These are phyloP conservation scores for Aspergillus campestris DNA, from an alignment of 495 filamentous ascomycete species.

Conservation along the genomic window DNA sequence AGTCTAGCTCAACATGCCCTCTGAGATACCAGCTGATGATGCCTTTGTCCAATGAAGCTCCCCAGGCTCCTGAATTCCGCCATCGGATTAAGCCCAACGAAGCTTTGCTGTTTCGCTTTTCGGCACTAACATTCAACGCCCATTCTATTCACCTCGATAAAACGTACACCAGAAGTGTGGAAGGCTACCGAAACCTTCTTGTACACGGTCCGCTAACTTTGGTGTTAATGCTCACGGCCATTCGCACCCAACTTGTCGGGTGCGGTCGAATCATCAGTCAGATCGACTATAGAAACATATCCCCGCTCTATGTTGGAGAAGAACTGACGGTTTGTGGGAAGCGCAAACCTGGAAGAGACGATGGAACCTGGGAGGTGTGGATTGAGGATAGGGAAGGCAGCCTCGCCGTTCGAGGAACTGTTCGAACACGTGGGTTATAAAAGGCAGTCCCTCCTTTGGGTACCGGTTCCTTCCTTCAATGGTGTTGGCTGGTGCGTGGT, in stretches of 20 bases:
- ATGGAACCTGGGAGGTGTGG: constrained; percentile 53
- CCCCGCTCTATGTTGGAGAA: constrained; percentile 70
- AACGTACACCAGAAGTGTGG: constrained; percentile 55
- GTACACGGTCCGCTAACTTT: constrained; percentile 84
- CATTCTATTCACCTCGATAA: constrained; percentile 80
- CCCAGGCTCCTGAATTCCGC: constrained; percentile 44
- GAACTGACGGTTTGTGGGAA: constrained; percentile 50
- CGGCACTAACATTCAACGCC: constrained; percentile 77
- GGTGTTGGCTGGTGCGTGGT: too few species aligned
- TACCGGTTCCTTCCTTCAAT: too few species aligned
- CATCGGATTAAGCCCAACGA: constrained; percentile 54
- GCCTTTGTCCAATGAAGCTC: constrained; percentile 17
- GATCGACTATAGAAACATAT: constrained; percentile 75
- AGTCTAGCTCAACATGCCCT: not conserved
- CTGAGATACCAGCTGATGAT: constrained; percentile 11
- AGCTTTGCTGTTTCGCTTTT: constrained; percentile 73
- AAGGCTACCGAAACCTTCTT: constrained; percentile 66
- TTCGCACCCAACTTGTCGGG: constrained; percentile 42
- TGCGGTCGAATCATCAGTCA: constrained; percentile 26
- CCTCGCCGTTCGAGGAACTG: constrained; percentile 52
- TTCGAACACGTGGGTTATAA: not conserved
- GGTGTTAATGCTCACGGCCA: constrained; percentile 58
- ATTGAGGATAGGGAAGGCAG: constrained; percentile 52
- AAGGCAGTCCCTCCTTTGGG: too few species aligned
- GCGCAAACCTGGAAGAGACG: constrained; percentile 14